phyloP scores from a whole-genome alignment of 106 monocot genomes.

The Dendrobium officinale region DNA sequence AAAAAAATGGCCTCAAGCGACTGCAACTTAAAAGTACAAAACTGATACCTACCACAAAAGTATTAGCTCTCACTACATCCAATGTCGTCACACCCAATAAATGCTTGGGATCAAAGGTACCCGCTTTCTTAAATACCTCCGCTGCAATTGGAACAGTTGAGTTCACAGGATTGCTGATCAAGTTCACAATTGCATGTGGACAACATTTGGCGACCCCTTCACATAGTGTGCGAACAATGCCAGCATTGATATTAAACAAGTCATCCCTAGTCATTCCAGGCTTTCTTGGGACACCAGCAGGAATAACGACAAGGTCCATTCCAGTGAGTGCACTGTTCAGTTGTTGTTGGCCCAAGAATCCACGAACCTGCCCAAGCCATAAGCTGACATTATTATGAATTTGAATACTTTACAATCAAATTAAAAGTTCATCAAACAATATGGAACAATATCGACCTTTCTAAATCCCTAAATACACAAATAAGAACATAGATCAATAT shows the following conservation, averaged over 20 bases:
- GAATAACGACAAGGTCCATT: constrained; percentile 97
- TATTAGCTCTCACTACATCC: constrained; percentile 74
- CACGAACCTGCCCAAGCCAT: constrained; percentile 52
- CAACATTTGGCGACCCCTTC: constrained; percentile 79
- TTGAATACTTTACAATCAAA: background rate
- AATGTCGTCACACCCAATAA: constrained; percentile 90
- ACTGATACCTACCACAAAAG: constrained; percentile 74
- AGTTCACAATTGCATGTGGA: constrained; percentile 77
- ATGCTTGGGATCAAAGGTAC: constrained; percentile 82
- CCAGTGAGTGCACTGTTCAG: constrained; percentile 82
- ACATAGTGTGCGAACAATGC: constrained; percentile 78
- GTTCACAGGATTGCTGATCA: constrained; percentile 98
- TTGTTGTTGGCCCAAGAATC: constrained; percentile 80
- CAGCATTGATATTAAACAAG: constrained; percentile 93
- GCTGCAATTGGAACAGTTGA: constrained; percentile 96
- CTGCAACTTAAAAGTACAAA: background rate
- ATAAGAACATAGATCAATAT: background rate
- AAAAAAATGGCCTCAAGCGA: too few species aligned
- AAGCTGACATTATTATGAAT: background rate
- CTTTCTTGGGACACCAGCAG: constrained; percentile 90
- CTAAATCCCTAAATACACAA: background rate
- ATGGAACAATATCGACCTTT: background rate
- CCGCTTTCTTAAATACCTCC: constrained; percentile 94
- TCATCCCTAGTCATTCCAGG: constrained; percentile 99
- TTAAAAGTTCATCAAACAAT: background rate